phyloP scores from a whole-genome alignment of 2,329 filamentous ascomycete genomes.

The Venturia asperata region DNA sequence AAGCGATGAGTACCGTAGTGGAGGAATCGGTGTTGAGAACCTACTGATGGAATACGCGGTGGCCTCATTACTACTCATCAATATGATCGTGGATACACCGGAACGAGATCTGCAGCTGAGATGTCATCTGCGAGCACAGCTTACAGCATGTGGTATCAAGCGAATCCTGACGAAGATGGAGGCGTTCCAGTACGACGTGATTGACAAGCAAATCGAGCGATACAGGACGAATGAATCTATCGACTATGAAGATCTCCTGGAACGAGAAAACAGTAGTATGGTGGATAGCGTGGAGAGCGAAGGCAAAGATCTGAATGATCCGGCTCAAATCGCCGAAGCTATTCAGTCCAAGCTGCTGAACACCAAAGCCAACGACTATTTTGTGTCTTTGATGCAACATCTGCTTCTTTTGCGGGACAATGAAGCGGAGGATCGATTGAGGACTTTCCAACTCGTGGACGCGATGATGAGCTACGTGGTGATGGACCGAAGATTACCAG shows the following conservation, averaged over 20 bases:
- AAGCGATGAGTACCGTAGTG: conserved; percentile 90
- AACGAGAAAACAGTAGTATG: conserved; percentile 82
- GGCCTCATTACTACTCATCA: conserved; percentile 87
- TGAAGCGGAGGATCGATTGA: conserved; percentile 81
- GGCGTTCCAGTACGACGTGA: conserved; percentile 93
- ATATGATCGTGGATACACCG: conserved; percentile 90
- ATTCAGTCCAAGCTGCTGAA: conserved; percentile 80
- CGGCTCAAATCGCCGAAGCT: conserved; percentile 85
- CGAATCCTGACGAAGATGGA: conserved; percentile 95
- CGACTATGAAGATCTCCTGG: conserved; percentile 95
- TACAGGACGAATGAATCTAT: conserved; percentile 93
- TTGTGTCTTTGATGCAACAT: conserved; percentile 90
- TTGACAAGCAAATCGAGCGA: conserved; percentile 95
- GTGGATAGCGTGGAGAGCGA: conserved; percentile 82
- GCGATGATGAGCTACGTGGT: conserved; percentile 99
- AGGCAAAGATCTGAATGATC: conserved; percentile 86
- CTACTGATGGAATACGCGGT: conserved; percentile 98
- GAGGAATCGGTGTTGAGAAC: conserved; percentile 98
- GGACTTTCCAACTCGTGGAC: conserved; percentile 96
- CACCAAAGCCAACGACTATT: conserved; percentile 87
- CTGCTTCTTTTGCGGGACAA: conserved; percentile 86
- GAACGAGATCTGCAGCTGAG: conserved; percentile 83
- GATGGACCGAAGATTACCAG: conserved; percentile 90
- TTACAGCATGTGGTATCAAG: conserved; percentile 92
- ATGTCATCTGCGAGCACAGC: conserved; percentile 91